phyloP scores from a whole-genome alignment of 805 yeast species.

The Starmera pachycereana region DNA sequence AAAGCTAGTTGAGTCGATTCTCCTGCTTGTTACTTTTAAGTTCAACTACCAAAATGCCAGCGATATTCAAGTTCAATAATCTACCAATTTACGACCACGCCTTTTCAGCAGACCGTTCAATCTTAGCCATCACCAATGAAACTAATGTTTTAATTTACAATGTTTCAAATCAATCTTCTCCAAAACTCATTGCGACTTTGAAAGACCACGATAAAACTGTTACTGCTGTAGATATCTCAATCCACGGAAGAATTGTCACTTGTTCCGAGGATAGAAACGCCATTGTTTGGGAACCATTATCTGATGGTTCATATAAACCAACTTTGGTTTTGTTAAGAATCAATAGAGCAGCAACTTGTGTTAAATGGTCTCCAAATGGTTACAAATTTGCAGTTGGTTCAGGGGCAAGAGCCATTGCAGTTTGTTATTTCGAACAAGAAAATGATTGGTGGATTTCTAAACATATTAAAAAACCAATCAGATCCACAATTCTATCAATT shows the following conservation, averaged over 20 bases:
- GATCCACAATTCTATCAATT: conserved; percentile 72
- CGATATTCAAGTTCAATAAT: conserved; percentile 59
- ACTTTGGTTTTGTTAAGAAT: conserved; percentile 88
- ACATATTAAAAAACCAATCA: conserved; percentile 91
- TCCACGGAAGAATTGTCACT: conserved; percentile 84
- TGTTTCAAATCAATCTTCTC: conserved; percentile 40
- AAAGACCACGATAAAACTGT: conserved; percentile 87
- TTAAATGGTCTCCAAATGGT: conserved; percentile 94
- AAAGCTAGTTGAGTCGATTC: conserved; percentile 22
- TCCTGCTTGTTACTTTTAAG: conserved; percentile 21
- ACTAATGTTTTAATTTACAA: conserved; percentile 67
- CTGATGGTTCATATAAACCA: conserved; percentile 61
- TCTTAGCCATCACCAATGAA: conserved; percentile 76
- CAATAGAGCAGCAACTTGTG: conserved; percentile 90
- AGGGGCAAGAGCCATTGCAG: conserved; percentile 87
- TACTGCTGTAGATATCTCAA: conserved; percentile 87
- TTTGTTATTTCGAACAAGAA: conserved; percentile 91
- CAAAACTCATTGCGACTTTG: conserved; percentile 55
- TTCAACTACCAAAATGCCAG: conserved; percentile 6
- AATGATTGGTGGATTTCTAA: conserved; percentile 99
- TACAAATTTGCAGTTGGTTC: conserved; percentile 94
- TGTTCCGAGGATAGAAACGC: conserved; percentile 98
- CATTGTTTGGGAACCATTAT: conserved; percentile 81
- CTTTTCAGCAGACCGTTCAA: conserved; percentile 55
- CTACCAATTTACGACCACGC: conserved; percentile 88